phyloP scores from a whole-genome alignment of 495 filamentous ascomycete species.

The Podospora fimiseda region DNA sequence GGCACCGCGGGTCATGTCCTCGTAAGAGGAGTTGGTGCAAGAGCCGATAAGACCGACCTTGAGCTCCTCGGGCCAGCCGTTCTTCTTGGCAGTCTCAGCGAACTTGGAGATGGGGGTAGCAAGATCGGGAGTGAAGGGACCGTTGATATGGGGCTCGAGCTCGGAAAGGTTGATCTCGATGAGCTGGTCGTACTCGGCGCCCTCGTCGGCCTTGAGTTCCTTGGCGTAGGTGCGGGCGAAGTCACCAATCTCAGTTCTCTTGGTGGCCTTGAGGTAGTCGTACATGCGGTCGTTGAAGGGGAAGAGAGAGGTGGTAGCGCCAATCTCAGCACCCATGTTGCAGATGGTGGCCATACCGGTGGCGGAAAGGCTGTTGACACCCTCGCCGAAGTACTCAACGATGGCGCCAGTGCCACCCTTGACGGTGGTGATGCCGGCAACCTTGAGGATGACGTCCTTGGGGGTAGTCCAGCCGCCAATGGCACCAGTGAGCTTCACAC shows the following conservation, averaged over 20 bases:
- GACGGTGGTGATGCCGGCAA: constrained; percentile 93
- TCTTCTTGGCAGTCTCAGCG: constrained; percentile 84
- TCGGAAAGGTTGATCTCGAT: constrained; percentile 92
- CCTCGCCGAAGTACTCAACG: constrained; percentile 83
- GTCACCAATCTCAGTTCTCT: constrained; percentile 84
- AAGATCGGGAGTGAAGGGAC: constrained; percentile 99
- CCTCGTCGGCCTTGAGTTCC: constrained; percentile 84
- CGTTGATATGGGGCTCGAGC: constrained; percentile 98
- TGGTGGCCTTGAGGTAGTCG: constrained; percentile 89
- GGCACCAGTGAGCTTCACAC: constrained; percentile 86
- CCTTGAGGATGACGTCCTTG: constrained; percentile 98
- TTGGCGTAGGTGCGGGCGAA: constrained; percentile 78
- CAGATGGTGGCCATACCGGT: constrained; percentile 66
- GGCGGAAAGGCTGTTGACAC: constrained; percentile 58
- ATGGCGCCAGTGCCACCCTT: constrained; percentile 98
- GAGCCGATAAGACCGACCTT: constrained; percentile 97
- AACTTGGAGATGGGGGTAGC: constrained; percentile 97
- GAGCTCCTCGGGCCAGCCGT: constrained; percentile 94
- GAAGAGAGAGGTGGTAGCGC: constrained; percentile 97
- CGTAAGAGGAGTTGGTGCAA: constrained; percentile 99
- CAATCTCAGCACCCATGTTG: constrained; percentile 83
- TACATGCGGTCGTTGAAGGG: constrained; percentile 98
- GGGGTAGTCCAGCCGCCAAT: constrained; percentile 91
- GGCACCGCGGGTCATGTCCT: constrained; percentile 95
- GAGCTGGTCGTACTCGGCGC: constrained; percentile 92